phyloP scores from a whole-genome alignment of 345 rosid genomes.

The Populus alba region DNA sequence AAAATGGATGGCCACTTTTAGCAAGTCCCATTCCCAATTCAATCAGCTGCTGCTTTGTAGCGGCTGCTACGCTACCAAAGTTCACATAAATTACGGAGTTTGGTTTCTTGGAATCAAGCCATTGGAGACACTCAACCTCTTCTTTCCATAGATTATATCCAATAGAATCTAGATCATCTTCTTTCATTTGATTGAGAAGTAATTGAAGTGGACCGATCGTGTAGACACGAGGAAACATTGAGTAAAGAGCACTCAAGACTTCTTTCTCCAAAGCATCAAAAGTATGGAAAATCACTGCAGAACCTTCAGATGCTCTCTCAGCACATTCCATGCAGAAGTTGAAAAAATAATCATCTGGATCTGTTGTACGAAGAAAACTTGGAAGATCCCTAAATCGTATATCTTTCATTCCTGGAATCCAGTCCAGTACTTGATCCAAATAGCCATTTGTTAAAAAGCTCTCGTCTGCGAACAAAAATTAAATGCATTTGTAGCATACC shows the following conservation, averaged over 20 bases:
- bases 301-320: neutral
- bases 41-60: neutral
- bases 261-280: conserved; percentile 8
- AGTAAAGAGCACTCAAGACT: neutral
- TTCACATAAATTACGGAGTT: too few relatives aligned
- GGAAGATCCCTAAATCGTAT: neutral
- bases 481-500: neutral
- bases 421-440: neutral
- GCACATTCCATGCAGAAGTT: neutral
- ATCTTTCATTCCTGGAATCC: conserved; percentile 1
- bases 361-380: neutral
- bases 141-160: too few relatives aligned
- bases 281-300: conserved; percentile 4
- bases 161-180: too few relatives aligned
- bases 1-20: neutral
- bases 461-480: neutral
- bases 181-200: too few relatives aligned
- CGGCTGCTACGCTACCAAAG: neutral
- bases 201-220: too few relatives aligned
- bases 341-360: neutral
- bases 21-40: neutral
- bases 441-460: neutral
- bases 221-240: neutral
- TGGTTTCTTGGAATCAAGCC: too few relatives aligned
- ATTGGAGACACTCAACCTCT: too few relatives aligned